phyloP scores from a whole-genome alignment of 2,329 filamentous ascomycete species.

The Fusarium sp. region DNA sequence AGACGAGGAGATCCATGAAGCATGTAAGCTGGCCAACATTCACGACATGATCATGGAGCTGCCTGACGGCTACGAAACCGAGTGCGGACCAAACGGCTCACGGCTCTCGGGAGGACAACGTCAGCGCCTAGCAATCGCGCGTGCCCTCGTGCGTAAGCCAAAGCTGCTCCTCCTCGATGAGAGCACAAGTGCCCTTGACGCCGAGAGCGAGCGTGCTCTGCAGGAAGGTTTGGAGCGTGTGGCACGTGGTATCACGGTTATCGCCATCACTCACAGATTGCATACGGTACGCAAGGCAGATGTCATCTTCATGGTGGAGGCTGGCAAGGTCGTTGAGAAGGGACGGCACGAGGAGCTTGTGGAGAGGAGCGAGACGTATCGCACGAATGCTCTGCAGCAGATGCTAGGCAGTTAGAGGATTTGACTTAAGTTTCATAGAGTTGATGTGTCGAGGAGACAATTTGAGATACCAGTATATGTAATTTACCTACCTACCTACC shows the following conservation, averaged over 20 bases:
- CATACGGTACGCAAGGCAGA: conserved; percentile 69
- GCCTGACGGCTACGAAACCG: conserved; percentile 74
- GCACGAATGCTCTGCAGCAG: conserved; percentile 65
- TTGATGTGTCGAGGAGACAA: neutral
- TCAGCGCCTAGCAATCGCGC: conserved; percentile 82
- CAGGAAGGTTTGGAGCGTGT: conserved; percentile 74
- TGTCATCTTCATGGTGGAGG: conserved; percentile 69
- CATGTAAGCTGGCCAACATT: conserved; percentile 76
- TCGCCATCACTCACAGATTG: conserved; percentile 69
- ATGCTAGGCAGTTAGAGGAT: conserved; percentile 50
- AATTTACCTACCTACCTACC: neutral
- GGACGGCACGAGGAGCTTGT: conserved; percentile 67
- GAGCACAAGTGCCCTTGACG: conserved; percentile 82
- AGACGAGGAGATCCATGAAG: conserved; percentile 72
- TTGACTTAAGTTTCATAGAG: neutral
- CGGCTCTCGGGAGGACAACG: conserved; percentile 83
- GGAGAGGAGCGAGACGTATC: conserved; percentile 64
- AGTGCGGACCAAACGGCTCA: conserved; percentile 78
- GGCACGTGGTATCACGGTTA: conserved; percentile 65
- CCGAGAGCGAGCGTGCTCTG: conserved; percentile 74
- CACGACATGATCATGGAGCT: conserved; percentile 74
- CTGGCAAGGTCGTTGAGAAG: conserved; percentile 62
- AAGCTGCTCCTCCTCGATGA: conserved; percentile 83
- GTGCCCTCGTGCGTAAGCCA: conserved; percentile 79
- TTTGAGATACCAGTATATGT: conserved; percentile 10